These are phyloP conservation scores for Syncephalastrum racemosum DNA, from an alignment of 371 early-diverging fungal genomes.

Conservation along the genomic window DNA sequence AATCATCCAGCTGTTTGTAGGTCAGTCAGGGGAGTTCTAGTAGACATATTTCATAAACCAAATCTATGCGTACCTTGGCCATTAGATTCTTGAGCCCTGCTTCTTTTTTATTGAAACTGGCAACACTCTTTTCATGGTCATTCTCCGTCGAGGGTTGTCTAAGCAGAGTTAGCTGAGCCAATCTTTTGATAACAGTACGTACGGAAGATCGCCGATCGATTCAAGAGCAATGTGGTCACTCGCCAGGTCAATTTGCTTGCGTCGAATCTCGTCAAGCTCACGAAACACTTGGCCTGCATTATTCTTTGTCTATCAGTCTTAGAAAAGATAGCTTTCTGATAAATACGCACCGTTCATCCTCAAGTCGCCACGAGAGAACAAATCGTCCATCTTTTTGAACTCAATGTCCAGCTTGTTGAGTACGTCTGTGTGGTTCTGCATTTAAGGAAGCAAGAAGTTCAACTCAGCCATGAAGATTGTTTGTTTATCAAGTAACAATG, in stretches of 20 bases:
- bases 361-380: constrained; percentile 30
- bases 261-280: constrained; percentile 31
- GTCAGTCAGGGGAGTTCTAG: not conserved
- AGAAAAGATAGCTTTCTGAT: no score
- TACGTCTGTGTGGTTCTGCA: constrained; percentile 20
- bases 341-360: constrained; percentile 26
- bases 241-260: constrained; percentile 29
- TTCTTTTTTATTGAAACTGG: constrained; percentile 25
- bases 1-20: not conserved
- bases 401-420: constrained; percentile 25
- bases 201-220: constrained; percentile 25
- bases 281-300: constrained; percentile 29
- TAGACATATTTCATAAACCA: not conserved
- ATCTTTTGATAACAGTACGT: not conserved
- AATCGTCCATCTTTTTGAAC: constrained; percentile 27
- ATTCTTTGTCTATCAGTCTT: constrained; percentile 11
- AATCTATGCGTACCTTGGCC: constrained; percentile 16
- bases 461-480: not conserved
- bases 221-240: constrained; percentile 34
- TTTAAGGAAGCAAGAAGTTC: not conserved
- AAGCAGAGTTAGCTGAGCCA: not conserved
- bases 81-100: constrained; percentile 23
- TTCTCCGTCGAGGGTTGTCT: constrained; percentile 11
- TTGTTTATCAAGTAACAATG: not conserved
- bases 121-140: constrained; percentile 21